These are phyloP conservation scores for Xylaria sp. DNA, from an alignment of 495 filamentous ascomycete genomes.

Conservation along the genomic window DNA sequence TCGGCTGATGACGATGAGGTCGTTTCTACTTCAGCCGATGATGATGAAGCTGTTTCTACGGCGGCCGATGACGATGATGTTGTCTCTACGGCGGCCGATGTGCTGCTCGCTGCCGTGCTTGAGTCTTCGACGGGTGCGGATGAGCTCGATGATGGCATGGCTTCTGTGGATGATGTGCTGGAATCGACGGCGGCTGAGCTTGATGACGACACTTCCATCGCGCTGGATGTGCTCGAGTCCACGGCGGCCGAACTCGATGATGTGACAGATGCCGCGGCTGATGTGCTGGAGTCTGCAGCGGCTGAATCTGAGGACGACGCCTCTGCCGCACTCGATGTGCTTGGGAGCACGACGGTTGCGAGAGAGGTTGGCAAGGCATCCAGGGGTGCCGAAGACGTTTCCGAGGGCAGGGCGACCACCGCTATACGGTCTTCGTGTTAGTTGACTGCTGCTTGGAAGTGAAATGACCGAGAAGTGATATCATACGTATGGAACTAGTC, in stretches of 20 bases:
- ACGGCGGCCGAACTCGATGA: conserved; percentile 23
- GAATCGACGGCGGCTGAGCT: not conserved
- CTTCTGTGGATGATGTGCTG: not conserved
- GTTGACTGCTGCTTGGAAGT: not conserved
- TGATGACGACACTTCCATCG: not conserved
- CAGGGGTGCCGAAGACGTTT: not conserved
- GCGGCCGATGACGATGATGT: not conserved
- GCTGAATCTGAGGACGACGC: conserved; percentile 25
- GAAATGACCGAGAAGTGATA: not conserved
- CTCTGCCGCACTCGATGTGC: conserved; percentile 4
- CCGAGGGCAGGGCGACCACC: not conserved
- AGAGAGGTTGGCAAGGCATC: conserved; percentile 7
- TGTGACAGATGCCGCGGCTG: not conserved
- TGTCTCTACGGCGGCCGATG: not conserved
- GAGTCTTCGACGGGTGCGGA: conserved; percentile 1
- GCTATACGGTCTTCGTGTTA: not conserved
- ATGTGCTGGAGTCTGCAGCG: conserved; percentile 3
- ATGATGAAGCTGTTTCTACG: no score
- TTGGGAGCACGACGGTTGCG: conserved; percentile 19
- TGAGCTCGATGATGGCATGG: conserved; percentile 6
- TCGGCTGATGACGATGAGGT: no score
- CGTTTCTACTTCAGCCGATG: no score
- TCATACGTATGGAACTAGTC: conserved; percentile 5
- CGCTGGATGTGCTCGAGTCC: conserved; percentile 6
- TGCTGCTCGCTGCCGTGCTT: not conserved